Percentiles rank a stretch among this genome's conserved stretches.
phyloP scores from a whole-genome alignment of 139 green algal genomes.

The Haematococcus sp. region DNA sequence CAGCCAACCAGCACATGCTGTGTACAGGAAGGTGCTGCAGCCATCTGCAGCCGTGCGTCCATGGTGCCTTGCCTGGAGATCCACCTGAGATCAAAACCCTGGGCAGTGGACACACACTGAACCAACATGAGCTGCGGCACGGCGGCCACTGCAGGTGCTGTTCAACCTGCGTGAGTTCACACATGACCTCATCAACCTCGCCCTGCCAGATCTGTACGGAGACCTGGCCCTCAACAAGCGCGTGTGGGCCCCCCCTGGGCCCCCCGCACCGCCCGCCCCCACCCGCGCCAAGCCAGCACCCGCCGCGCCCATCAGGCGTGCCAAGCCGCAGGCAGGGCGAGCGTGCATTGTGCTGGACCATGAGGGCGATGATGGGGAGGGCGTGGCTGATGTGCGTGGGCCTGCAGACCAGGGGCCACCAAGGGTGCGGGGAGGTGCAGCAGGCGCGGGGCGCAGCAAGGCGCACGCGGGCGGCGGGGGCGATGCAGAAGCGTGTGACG shows the following conservation, averaged over 20 bases:
- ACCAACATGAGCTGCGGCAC: too few species aligned
- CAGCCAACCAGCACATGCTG: too few species aligned
- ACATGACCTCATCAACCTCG: slow-evolving; percentile 29
- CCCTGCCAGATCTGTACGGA: slow-evolving; percentile 3
- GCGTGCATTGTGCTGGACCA: background rate
- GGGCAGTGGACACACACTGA: too few species aligned
- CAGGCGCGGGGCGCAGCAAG: background rate
- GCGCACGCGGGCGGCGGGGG: background rate
- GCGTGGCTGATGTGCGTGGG: background rate
- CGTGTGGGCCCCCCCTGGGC: background rate
- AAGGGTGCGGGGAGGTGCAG: background rate
- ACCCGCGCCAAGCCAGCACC: background rate
- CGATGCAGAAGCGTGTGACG: background rate
- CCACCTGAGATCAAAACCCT: too few species aligned
- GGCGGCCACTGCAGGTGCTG: slow-evolving; percentile 36
- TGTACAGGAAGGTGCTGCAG: too few species aligned
- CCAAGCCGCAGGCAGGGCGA: background rate
- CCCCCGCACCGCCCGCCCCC: background rate
- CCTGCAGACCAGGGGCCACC: background rate
- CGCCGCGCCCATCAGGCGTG: background rate
- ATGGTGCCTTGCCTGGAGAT: too few species aligned
- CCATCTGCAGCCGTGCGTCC: too few species aligned
- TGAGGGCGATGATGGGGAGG: background rate
- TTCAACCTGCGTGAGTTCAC: slow-evolving; percentile 46
- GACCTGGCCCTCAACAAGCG: background rate